Evolutionary conservation across 2,329 filamentous ascomycete species (phyloP), one percentile per base, ranked within the genome.

Genomic region (Kalaharituber pfeilii): DNA sequence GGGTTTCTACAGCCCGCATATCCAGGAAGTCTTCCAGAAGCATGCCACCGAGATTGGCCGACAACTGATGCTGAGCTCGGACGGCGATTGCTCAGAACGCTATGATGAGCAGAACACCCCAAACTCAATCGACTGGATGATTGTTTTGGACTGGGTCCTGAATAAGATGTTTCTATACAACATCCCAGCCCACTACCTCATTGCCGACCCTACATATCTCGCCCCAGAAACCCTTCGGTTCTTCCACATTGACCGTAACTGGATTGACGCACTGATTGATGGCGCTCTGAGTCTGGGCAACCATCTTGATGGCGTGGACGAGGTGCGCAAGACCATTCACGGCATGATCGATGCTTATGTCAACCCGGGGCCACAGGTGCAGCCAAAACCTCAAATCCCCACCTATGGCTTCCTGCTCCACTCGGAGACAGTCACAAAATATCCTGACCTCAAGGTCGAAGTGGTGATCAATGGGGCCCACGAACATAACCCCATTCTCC

Each of bases 241-340:
- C 63, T 75, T 75, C 62, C 54, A 65, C 29, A 69, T 75, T 8
- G 72, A 75, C 52, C 24, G 54, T 1, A 66, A 66, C 51, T 75
- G 72, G 72, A 57, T 69, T 0, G 68, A 71, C 47, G 66, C 66
- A 5, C 50, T 73, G 3, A 54, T 74, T 1, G 72, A 74, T 53
- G 72, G 72, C 0, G 72, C 68, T 0, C 61, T 74, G 0, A 67
- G 64, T 8, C 52, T 71, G 1, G 71, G 59, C 0, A 73, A 72
- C 59, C 68, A 72, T 52, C 29, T 65, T 0, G 63, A 63, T 2
- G 63, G 67, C n/a, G 45, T 63, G 25, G 66, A 68, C 36, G 49
- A 29, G 28, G 54, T 54, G 7, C 64, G 67, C 5, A 30, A 30
- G 2, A 54, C 56, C 11, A 67, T 69, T 51, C 67, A 69, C 39